Conservation (phyloP, 164 flowering plant species). For the Tetrastigma voinierianum region DNA sequence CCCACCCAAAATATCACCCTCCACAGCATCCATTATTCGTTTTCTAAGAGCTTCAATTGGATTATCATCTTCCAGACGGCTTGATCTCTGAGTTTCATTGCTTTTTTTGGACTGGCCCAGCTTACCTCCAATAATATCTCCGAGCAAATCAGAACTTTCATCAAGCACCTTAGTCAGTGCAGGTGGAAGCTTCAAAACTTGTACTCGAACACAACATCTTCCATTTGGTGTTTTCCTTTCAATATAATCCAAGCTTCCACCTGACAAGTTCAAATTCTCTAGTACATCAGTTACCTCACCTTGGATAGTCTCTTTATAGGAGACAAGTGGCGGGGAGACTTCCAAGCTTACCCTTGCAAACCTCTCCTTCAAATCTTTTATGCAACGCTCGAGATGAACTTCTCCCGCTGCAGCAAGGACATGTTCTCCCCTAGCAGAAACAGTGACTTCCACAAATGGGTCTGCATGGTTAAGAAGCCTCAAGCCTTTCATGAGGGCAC, state of each 20-base stretch:
- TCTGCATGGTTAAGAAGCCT: constrained; percentile 87
- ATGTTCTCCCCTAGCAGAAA: constrained; percentile 91
- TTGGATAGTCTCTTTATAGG: constrained; percentile 85
- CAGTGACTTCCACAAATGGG: constrained; percentile 88
- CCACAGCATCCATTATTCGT: constrained; percentile 63
- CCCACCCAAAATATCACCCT: constrained; percentile 38
- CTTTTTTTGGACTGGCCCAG: constrained; percentile 32
- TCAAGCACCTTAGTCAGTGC: constrained; percentile 73
- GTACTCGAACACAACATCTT: constrained; percentile 70
- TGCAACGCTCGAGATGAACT: constrained; percentile 90
- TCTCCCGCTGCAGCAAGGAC: constrained; percentile 96
- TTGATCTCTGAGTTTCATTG: constrained; percentile 30
- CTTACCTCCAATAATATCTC: constrained; percentile 59
- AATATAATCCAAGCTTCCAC: constrained; percentile 48
- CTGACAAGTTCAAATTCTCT: constrained; percentile 47
- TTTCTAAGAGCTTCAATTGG: constrained; percentile 57
- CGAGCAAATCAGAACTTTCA: constrained; percentile 74
- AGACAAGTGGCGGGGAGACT: constrained; percentile 91
- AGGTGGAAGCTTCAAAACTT: constrained; percentile 71
- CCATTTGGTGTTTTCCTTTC: constrained; percentile 81
- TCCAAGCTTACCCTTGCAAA: constrained; percentile 80
- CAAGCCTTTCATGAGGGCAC: constrained; percentile 70
- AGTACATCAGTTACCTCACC: constrained; percentile 50
- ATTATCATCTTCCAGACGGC: constrained; percentile 39
- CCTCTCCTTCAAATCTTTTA: constrained; percentile 84